Conservation (phyloP, 2,329 filamentous ascomycete genomes). For the Acrocalymma vagum region DNA sequence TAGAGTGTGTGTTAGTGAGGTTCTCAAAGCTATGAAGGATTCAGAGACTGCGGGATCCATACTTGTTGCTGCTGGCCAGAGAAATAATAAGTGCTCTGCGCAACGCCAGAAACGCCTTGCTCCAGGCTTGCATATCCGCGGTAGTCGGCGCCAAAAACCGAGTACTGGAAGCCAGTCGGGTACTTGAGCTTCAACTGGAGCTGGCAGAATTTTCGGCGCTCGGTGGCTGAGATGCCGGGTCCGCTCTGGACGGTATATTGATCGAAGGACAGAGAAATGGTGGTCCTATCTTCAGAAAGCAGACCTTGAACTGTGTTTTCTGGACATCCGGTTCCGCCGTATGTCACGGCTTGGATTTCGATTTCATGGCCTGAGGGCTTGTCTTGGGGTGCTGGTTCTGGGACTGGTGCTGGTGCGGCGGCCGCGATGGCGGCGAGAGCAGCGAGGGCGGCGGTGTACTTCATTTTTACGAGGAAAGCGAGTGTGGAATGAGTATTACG, state of each 20-base stretch:
- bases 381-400: constrained; percentile 17
- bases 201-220: constrained; percentile 59
- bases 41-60: constrained; percentile 4
- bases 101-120: constrained; percentile 50
- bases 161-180: constrained; percentile 57
- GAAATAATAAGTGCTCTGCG: constrained; percentile 61
- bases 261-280: constrained; percentile 59
- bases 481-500: background rate
- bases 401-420: constrained; percentile 15
- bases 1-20: constrained; percentile 12
- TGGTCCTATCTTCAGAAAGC: constrained; percentile 49
- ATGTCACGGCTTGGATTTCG: constrained; percentile 48
- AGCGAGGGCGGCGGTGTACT: constrained; percentile 16
- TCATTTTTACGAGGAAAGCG: constrained; percentile 20
- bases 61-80: constrained; percentile 52
- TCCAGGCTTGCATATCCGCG: constrained; percentile 56
- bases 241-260: constrained; percentile 56
- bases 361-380: constrained; percentile 34
- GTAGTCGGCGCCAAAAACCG: constrained; percentile 56
- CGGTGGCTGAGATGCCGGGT: constrained; percentile 43
- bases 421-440: constrained; percentile 21
- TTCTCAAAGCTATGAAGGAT: background rate
- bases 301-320: constrained; percentile 42
- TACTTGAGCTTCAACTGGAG: constrained; percentile 58
- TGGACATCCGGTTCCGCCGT: constrained; percentile 55